Evolutionary conservation across 345 rosid species (phyloP), one percentile per base, ranked within the genome.

Genomic region (Brassica carinata): DNA sequence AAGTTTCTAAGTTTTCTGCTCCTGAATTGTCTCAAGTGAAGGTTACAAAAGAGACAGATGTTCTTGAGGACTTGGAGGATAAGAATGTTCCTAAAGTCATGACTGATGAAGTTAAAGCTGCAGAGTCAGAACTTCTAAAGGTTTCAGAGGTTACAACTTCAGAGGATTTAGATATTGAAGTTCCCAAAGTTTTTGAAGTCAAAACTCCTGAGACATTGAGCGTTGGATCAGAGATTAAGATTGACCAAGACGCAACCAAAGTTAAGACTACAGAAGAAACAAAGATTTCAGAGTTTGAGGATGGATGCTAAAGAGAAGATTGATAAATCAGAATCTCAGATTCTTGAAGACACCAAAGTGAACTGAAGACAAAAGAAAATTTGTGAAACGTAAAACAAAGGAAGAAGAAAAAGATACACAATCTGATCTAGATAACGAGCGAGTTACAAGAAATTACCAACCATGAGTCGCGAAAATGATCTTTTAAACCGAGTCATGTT

Each of bases 301-400:
- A 80, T 69, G 33, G 83, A 80, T 23, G 83, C 83, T 69, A 19
- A 53, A 63, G 83, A 75, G 23, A 81, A 71, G 76, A 64, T 81
- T 1, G 75, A 40, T 1, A 55, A 55, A 14, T 8, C 80, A 10
- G 79, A 70, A 57, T n/a, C 18, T 45, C 45, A 48, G 59, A 11
- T 19, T 59, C 55, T n/a, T 3, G 58, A 63, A 1, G 69, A 73
- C 58, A 23, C 53, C 14, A 64, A 53, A 45, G 17, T 51, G 62
- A 19, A 19, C 8, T 7, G 40, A 38, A 72, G 71, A 74, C 26
- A 71, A 69, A 45, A 14, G 9, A 26, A 45, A 45, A 4, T 33
- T 6, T 36, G 75, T 63, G 45, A 15, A 34, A 18, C 26, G 64
- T 58, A 51, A 73, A 57, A n/a, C 51, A 61, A 40, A 58, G 55